Base-by-base conservation (phyloP, 2,329 filamentous ascomycete genomes). In the Colletotrichum graminicola region DNA sequence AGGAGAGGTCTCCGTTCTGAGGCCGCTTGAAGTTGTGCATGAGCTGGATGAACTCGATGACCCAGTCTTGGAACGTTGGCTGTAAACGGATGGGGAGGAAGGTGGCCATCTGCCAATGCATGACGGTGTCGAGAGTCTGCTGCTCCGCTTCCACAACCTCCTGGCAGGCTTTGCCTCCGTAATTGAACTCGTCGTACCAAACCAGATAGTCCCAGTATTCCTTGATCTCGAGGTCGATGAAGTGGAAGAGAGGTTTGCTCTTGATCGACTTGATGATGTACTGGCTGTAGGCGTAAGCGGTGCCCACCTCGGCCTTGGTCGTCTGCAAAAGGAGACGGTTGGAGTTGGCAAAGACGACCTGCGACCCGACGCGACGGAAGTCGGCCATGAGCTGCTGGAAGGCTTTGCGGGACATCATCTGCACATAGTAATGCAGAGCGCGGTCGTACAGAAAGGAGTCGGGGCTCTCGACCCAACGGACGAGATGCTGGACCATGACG, bases 171-270 rank as follows among this genome's bases (percentile, higher is more conserved):
- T 97, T 97, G 72, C 96, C 96, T 66, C 96, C 97, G 77, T 98
- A 98, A 84, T 99, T 99, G 86, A 95, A 98, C 81, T 98, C 94
- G 76, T 99, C 96, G 76, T 98, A 98, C 96, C 96, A 99, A 5
- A 98, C 91, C 0, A 99, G 90, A 77, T 98, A 98, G 80, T 99
- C 96, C 96, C 96, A 99, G 81, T 98, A 99, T 79, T 99, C 96
- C 75, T 95, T 97, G 81, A 99, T 96, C 76, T 98, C 94, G 3
- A 99, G 87, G 77, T 99, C 96, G 74, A 99, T 91, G 79, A 99
- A 99, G 80, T 98, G 94, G 83, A 99, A 99, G 0, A 98, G 88
- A 0, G 96, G 94, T 78, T 98, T 98, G 67, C 91, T 91, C 81
- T 97, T 95, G 83, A 99, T 98, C 0, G 95, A 97, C 84, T 98